phyloP scores from a whole-genome alignment of 352 stramenopile genomes.

The Thalassiosira sp. region DNA sequence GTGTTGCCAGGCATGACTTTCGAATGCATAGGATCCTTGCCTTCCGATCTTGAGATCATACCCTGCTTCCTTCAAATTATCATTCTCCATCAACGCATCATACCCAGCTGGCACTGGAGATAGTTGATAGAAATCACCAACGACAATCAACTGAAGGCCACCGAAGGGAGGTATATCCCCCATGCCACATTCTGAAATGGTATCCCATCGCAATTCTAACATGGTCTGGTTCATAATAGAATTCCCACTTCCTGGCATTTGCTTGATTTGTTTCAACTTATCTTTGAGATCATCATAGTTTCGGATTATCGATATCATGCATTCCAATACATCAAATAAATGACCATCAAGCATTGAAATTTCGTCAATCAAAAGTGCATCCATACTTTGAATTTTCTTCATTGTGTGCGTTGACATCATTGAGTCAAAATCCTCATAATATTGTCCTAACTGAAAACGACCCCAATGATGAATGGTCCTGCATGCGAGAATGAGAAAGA shows the following conservation, averaged over 20 bases:
- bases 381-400: constrained; percentile 32
- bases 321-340: constrained; percentile 75
- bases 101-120: constrained; percentile 82
- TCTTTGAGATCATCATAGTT: constrained; percentile 46
- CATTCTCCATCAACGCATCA: constrained; percentile 33
- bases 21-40: constrained; percentile 39
- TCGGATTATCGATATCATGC: constrained; percentile 83
- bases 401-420: constrained; percentile 35
- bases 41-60: constrained; percentile 34
- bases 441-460: constrained; percentile 80
- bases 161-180: constrained; percentile 78
- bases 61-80: constrained; percentile 25
- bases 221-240: constrained; percentile 30
- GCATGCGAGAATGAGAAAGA: not conserved
- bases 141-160: constrained; percentile 93
- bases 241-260: constrained; percentile 4
- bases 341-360: constrained; percentile 88
- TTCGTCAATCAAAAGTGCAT: constrained; percentile 90
- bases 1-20: constrained; percentile 31
- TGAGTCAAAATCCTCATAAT: constrained; percentile 58
- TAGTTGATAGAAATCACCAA: constrained; percentile 96
- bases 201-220: constrained; percentile 49
- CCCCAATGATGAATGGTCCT: constrained; percentile 91
- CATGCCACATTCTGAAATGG: constrained; percentile 25
- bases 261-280: constrained; percentile 40